A percentile compares a stretch with the other conserved stretches of the same genome.
Evolutionary conservation across 306 rosid species (phyloP).

Genomic region (Vigna angularis): DNA sequence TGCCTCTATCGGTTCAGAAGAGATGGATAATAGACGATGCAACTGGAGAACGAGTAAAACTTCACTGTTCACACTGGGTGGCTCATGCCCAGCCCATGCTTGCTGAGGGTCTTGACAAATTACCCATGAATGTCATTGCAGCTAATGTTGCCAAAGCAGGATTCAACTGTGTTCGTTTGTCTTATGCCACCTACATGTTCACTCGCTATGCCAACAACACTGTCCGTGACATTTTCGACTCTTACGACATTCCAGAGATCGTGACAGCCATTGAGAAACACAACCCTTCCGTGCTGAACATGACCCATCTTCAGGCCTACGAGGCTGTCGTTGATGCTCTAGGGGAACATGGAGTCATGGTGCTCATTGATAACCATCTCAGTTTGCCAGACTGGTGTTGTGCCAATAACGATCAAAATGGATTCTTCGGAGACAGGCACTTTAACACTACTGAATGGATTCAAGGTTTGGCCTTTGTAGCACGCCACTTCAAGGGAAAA

Average conservation of each 20-base stretch:
- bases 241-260: background rate
- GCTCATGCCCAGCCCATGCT: constrained; percentile 48
- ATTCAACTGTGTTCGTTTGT: constrained; percentile 56
- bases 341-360: constrained; percentile 37
- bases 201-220: constrained; percentile 42
- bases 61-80: constrained; percentile 50
- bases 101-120: constrained; percentile 48
- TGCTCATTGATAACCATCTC: constrained; percentile 54
- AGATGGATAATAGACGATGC: constrained; percentile 56
- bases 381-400: constrained; percentile 56
- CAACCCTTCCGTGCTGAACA: constrained; percentile 46
- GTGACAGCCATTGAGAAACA: constrained; percentile 29
- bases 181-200: constrained; percentile 52
- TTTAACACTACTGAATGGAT: constrained; percentile 52
- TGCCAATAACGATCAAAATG: constrained; percentile 42
- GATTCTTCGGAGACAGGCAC: constrained; percentile 54
- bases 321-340: constrained; percentile 48
- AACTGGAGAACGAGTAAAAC: constrained; percentile 50
- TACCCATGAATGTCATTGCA: constrained; percentile 36
- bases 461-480: constrained; percentile 46
- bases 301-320: constrained; percentile 49
- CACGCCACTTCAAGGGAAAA: constrained; percentile 39
- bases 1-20: constrained; percentile 50
- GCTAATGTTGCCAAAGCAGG: background rate
- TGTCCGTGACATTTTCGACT: background rate